phyloP scores from a whole-genome alignment of 148 eudicot genomes.

The Diospyros kaki region DNA sequence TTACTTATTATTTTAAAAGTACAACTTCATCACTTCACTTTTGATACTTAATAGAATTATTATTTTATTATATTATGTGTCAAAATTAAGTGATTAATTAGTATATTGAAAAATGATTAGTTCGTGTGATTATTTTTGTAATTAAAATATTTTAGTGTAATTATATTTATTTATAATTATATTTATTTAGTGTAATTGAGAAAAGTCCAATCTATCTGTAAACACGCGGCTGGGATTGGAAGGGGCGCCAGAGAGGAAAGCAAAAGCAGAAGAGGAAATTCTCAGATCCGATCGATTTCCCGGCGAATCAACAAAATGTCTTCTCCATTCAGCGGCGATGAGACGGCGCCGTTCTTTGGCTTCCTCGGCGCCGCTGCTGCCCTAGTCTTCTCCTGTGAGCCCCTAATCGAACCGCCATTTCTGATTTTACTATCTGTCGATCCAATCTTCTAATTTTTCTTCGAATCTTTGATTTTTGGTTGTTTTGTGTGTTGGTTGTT shows the following conservation, averaged over 20 bases:
- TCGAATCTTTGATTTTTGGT: not conserved
- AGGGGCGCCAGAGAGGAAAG: not conserved
- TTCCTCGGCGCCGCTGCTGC: constrained; percentile 46
- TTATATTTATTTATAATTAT: no score
- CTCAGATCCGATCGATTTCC: constrained; percentile 17
- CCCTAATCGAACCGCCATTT: not conserved
- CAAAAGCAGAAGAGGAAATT: not conserved
- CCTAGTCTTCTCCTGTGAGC: constrained; percentile 38
- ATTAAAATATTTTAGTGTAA: no score
- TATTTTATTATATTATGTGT: no score
- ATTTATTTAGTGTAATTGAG: no score
- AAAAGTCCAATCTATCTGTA: no score
- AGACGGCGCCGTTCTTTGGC: constrained; percentile 46
- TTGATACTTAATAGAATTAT: no score
- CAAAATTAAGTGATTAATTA: no score
- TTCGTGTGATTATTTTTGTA: no score
- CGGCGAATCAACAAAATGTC: constrained; percentile 11
- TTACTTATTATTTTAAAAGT: no score
- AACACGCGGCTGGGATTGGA: no score
- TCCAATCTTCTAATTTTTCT: not conserved
- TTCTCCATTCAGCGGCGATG: constrained; percentile 38
- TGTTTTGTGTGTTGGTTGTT: not conserved
- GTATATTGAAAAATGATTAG: no score
- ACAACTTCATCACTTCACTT: no score
- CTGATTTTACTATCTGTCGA: not conserved